A percentile compares a stretch with the other conserved stretches of the same genome.
phyloP scores from a whole-genome alignment of 805 yeast genomes.

The Cyberlindnera galapagoensis region DNA sequence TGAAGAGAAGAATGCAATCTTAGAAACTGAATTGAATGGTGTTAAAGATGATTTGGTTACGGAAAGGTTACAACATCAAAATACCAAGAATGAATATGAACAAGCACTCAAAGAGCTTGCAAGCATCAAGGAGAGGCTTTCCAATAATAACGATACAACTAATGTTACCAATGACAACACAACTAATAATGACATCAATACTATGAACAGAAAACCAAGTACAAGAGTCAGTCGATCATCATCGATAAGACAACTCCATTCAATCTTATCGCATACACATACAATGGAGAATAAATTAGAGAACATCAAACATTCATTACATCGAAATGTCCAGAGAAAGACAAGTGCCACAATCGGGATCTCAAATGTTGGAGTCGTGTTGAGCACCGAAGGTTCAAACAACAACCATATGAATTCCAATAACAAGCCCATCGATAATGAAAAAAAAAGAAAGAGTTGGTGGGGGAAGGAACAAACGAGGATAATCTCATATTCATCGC shows the following conservation, averaged over 20 bases:
- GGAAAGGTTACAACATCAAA: slow-evolving; percentile 24
- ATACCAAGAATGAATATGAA: slow-evolving; percentile 20
- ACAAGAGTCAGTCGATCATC: slow-evolving; percentile 19
- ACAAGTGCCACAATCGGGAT: slow-evolving; percentile 8
- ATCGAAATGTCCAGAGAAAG: slow-evolving; percentile 8
- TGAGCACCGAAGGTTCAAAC: slow-evolving; percentile 16
- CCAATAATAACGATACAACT: slow-evolving; percentile 1
- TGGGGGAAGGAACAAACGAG: neutral
- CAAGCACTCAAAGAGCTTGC: slow-evolving; percentile 16
- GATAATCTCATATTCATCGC: neutral
- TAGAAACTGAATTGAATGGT: slow-evolving; percentile 31
- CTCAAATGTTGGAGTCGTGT: slow-evolving; percentile 1
- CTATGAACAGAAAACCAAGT: slow-evolving; percentile 2
- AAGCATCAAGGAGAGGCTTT: slow-evolving; percentile 6
- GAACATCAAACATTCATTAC: slow-evolving; percentile 20
- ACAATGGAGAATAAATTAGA: slow-evolving; percentile 25
- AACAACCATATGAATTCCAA: slow-evolving; percentile 17
- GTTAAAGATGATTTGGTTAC: slow-evolving; percentile 22
- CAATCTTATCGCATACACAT: slow-evolving; percentile 25
- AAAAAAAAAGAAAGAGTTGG: no score
- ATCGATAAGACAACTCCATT: slow-evolving; percentile 25
- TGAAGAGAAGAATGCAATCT: slow-evolving; percentile 32
- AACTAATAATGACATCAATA: neutral
- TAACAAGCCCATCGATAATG: slow-evolving; percentile 15
- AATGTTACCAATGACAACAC: slow-evolving; percentile 1